Evolutionary conservation across 805 yeast species (phyloP).

Genomic region (Ogataea neopini): DNA sequence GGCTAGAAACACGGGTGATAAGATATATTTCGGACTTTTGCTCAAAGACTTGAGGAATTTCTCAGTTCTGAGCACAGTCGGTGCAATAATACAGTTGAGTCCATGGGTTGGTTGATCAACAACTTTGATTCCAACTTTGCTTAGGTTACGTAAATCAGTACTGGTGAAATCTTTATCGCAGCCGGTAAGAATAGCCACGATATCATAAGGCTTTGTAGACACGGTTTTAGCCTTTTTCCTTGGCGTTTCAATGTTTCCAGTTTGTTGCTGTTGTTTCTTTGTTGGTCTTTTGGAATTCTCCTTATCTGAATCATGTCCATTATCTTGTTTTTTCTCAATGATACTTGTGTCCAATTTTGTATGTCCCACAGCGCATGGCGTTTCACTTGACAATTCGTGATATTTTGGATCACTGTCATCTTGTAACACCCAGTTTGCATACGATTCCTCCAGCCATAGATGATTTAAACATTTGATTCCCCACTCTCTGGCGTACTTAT

Average conservation of each 20-base stretch:
- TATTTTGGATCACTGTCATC: slow-evolving; percentile 50
- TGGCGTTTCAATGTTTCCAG: slow-evolving; percentile 12
- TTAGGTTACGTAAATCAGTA: slow-evolving; percentile 44
- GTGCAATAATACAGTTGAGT: slow-evolving; percentile 64
- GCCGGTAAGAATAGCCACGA: slow-evolving; percentile 63
- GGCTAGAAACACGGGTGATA: slow-evolving; percentile 55
- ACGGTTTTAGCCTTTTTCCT: slow-evolving; percentile 22
- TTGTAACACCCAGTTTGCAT: slow-evolving; percentile 55
- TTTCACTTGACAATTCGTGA: slow-evolving; percentile 41
- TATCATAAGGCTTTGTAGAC: slow-evolving; percentile 35
- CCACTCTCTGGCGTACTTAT: slow-evolving; percentile 74
- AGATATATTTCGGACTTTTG: slow-evolving; percentile 48
- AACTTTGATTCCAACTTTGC: slow-evolving; percentile 58
- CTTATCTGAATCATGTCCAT: slow-evolving; percentile 37
- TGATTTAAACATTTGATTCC: slow-evolving; percentile 67
- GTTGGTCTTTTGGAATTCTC: slow-evolving; percentile 14
- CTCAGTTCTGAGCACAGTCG: slow-evolving; percentile 80
- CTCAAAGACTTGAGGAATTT: slow-evolving; percentile 77
- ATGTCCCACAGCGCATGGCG: slow-evolving; percentile 53
- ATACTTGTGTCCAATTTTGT: slow-evolving; percentile 38
- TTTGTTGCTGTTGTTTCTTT: neutral
- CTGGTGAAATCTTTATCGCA: slow-evolving; percentile 51
- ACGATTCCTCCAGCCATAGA: slow-evolving; percentile 87
- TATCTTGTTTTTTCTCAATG: slow-evolving; percentile 36
- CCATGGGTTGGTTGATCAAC: slow-evolving; percentile 42